These are phyloP conservation scores for Gossypium laxum DNA, from an alignment of 441 rosid species.

Conservation along the genomic window DNA sequence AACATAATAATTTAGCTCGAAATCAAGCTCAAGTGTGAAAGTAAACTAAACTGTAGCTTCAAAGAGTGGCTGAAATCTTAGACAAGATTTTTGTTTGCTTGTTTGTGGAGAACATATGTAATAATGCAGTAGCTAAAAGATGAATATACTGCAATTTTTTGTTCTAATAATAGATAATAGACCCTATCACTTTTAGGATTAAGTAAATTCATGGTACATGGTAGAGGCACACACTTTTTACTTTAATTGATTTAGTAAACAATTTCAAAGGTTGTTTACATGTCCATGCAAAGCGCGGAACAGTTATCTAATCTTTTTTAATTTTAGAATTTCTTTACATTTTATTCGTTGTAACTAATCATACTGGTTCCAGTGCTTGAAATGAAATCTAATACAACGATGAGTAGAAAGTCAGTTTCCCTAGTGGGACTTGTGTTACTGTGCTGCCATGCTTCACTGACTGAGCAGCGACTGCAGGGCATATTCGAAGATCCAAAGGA, in stretches of 20 bases:
- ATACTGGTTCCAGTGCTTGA: not conserved
- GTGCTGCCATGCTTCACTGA: not conserved
- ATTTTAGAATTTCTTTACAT: not conserved
- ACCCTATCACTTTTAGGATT: not conserved
- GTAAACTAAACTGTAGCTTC: not conserved
- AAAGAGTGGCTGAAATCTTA: not conserved
- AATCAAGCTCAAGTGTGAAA: not conserved
- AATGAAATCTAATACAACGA: not conserved
- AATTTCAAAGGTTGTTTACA: not conserved
- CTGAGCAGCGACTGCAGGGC: not conserved
- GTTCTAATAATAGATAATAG: not conserved
- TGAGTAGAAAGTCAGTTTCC: not conserved
- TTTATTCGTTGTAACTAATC: not conserved
- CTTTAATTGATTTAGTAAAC: not conserved
- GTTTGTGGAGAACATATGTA: not conserved
- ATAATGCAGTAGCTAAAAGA: not conserved
- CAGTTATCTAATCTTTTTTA: not conserved
- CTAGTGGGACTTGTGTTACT: not conserved
- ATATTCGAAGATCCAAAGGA: constrained; percentile 4
- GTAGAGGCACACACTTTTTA: not conserved
- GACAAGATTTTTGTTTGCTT: not conserved
- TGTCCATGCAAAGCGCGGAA: not conserved
- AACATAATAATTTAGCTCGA: not conserved
- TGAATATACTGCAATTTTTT: not conserved
- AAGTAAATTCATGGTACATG: not conserved